These are phyloP conservation scores for Actinomortierella ambigua DNA, from an alignment of 371 early-diverging fungal species.

Conservation along the genomic window DNA sequence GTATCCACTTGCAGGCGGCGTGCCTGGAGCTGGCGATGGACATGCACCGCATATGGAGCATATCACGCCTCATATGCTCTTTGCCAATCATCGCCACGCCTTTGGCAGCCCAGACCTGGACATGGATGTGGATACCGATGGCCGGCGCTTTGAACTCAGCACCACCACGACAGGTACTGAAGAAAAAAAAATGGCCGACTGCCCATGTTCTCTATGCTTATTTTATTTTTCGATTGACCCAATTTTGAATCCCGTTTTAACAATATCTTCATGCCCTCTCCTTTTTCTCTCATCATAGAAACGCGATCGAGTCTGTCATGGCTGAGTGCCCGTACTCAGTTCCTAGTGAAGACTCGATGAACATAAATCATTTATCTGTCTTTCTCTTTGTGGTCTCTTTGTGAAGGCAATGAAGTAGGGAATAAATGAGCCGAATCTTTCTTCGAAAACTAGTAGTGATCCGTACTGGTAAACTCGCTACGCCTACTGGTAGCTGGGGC, in stretches of 20 bases:
- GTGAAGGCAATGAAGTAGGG: too few relatives aligned
- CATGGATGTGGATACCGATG: not conserved
- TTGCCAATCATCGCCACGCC: too few relatives aligned
- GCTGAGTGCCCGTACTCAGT: slow-evolving; percentile 29
- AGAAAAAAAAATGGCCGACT: not conserved
- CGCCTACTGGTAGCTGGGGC: too few relatives aligned
- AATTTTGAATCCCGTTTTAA: not conserved
- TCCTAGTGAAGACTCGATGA: slow-evolving; percentile 32
- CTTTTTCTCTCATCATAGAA: slow-evolving; percentile 14
- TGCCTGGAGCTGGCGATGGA: too few relatives aligned
- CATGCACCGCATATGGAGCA: too few relatives aligned
- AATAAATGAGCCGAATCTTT: too few relatives aligned
- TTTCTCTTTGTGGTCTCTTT: too few relatives aligned
- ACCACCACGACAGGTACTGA: slow-evolving; percentile 32
- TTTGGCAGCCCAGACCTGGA: too few relatives aligned
- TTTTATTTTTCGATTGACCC: not conserved
- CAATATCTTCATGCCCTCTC: not conserved
- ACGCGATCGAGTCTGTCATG: slow-evolving; percentile 37
- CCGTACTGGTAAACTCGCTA: too few relatives aligned
- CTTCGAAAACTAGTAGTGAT: too few relatives aligned
- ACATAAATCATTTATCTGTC: not conserved
- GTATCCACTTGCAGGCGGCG: too few relatives aligned
- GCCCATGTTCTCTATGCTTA: not conserved
- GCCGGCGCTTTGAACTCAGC: not conserved
- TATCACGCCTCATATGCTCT: too few relatives aligned